phyloP scores from a whole-genome alignment of 2,329 filamentous ascomycete species.

The Aspergillus arachidicola region DNA sequence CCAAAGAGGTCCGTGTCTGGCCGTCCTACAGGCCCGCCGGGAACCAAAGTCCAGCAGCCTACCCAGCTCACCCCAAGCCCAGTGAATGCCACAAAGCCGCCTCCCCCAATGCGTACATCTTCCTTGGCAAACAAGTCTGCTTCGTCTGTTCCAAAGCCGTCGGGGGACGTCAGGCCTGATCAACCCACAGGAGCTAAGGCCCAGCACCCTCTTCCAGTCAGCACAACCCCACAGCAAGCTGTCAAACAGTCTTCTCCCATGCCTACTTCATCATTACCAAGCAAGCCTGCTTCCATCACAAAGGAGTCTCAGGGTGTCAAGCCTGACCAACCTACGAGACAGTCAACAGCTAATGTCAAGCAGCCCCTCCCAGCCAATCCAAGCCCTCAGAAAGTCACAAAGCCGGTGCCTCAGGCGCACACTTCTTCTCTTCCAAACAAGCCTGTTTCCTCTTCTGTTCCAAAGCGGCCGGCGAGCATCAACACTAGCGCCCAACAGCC shows the following conservation, averaged over 20 bases:
- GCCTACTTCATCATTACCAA: background rate
- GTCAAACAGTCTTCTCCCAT: background rate
- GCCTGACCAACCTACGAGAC: background rate
- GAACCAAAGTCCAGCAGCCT: background rate
- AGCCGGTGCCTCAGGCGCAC: background rate
- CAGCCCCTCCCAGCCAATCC: background rate
- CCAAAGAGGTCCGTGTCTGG: background rate
- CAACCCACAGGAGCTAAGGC: background rate
- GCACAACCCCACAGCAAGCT: background rate
- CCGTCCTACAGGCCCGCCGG: background rate
- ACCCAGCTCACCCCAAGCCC: background rate
- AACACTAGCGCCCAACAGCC: slow-evolving; percentile 15
- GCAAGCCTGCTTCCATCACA: background rate
- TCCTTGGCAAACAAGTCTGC: background rate
- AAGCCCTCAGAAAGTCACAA: background rate
- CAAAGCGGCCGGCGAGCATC: slow-evolving; percentile 24
- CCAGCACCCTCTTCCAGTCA: background rate
- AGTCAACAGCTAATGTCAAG: background rate
- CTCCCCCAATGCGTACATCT: background rate
- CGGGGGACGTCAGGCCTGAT: background rate
- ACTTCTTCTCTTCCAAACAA: background rate
- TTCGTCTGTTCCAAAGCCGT: background rate
- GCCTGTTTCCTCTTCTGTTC: slow-evolving; percentile 3
- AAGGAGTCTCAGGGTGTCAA: background rate
- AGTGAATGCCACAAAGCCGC: background rate